Evolutionary conservation across 2,329 filamentous ascomycete genomes (phyloP), one percentile per base, ranked within the genome.

Genomic region (Apiospora malaysiana): DNA sequence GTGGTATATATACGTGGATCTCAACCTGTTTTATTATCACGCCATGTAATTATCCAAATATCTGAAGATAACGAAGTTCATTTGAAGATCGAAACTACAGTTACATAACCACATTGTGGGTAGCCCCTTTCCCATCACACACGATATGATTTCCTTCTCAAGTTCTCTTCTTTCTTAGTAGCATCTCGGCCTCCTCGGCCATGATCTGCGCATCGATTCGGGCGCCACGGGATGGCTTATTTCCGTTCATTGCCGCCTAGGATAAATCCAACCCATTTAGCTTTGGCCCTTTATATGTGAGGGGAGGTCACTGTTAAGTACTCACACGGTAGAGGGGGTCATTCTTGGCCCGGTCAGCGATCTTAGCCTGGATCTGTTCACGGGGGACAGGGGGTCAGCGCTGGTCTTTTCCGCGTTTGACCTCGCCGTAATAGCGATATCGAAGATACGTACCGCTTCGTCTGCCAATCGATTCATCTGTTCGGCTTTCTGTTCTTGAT

Each of bases 191-290:
- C 63, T 79, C 77, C 25, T 78, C 77, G 0, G 73, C 76, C 63
- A 73, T 73, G 37, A 79, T 78, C 69, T 76, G 74, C 4, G 77
- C 77, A 59, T 79, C 77, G 45, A 73, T 68, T 23, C 71, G 71
- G 8, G 77, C 77, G 7, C 77, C 77, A 37, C 68, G 66, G 0
- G 77, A 79, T 1, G 77, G 77, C 63, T 76, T 65, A 14, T 78
- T 73, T 1, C 76, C 76, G 32, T 79, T 71, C 72, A 76, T 73
- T 0, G 72, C 75, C 4, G 77, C 77, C 77, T 79, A n/a, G n/a
- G 2, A 56, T n/a, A 27, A 4, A 8, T 6, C 8, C 27, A 9
- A 12, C 16, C 5, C 12, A 18, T 8, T 59, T 2, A 59, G 51
- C 25, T 43, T 51, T 46, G 4, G 14, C 0, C 23, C 66, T 37